Conservation (phyloP, 2,329 filamentous ascomycete species). For the Blastomyces percursus region DNA sequence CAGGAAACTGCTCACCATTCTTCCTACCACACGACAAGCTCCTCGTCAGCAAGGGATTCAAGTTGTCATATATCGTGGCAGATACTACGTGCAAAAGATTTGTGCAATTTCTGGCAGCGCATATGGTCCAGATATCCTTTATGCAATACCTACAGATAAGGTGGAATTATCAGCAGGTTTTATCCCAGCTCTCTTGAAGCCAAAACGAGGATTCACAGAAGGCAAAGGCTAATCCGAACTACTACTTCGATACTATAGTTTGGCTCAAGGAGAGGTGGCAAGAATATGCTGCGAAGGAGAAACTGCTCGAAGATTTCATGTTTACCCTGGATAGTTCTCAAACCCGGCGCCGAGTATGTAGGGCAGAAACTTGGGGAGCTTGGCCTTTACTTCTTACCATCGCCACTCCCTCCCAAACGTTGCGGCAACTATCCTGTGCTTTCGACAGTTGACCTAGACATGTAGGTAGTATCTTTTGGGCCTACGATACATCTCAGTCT, state of each 20-base stretch:
- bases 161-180: not conserved
- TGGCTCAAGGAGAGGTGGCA: slow-evolving; percentile 1
- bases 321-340: not conserved
- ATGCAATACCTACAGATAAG: not conserved
- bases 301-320: not conserved
- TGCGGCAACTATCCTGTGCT: not conserved
- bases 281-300: not conserved
- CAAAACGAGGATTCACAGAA: not conserved
- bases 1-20: not conserved
- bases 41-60: not conserved
- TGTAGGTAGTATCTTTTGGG: not conserved
- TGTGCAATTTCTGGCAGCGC: not conserved
- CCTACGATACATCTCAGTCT: not conserved
- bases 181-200: not conserved
- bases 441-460: not conserved
- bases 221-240: not conserved
- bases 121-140: not conserved
- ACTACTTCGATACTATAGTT: not conserved
- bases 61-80: not conserved
- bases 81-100: not conserved
- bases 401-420: not conserved
- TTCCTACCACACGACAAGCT: not conserved
- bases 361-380: not conserved
- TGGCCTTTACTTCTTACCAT: not conserved
- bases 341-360: not conserved